Conservation (phyloP, 768 basidiomycete species). For the Tylopilus intermedius region DNA sequence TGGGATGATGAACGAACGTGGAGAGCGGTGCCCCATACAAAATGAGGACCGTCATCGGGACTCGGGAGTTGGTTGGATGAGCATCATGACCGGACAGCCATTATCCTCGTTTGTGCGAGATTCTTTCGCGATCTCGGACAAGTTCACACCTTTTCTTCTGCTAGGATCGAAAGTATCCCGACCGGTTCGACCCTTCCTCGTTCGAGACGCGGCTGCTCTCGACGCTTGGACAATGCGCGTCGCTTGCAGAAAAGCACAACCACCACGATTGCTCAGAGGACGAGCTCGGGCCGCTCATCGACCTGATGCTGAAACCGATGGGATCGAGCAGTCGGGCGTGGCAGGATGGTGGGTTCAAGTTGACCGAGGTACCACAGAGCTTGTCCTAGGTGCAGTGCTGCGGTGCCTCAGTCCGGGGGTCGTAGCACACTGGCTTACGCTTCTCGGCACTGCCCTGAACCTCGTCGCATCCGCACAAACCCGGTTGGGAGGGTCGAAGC, state of each 20-base stretch:
- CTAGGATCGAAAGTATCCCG: conserved; percentile 36
- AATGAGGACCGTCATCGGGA: conserved; percentile 43
- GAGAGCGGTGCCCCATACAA: conserved; percentile 69
- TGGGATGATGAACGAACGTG: conserved; percentile 72
- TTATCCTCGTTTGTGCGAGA: conserved; percentile 30
- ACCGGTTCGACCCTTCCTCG: conserved; percentile 65
- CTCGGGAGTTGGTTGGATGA: conserved; percentile 45
- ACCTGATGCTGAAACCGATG: conserved; percentile 83
- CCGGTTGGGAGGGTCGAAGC: conserved; percentile 36
- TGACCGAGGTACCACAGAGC: conserved; percentile 25
- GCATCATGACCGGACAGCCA: conserved; percentile 27
- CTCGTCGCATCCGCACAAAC: conserved; percentile 62
- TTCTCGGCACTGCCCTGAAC: conserved; percentile 66
- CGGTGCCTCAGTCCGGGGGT: conserved; percentile 76
- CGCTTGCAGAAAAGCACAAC: conserved; percentile 81
- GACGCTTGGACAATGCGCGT: conserved; percentile 61
- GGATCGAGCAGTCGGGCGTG: conserved; percentile 29
- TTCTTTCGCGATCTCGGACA: not conserved
- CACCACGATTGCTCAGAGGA: conserved; percentile 72
- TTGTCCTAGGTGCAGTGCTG: conserved; percentile 72
- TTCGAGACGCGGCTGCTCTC: conserved; percentile 81
- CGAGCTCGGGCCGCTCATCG: conserved; percentile 74
- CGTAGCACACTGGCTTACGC: conserved; percentile 62
- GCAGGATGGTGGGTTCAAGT: conserved; percentile 25
- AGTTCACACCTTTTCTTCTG: not conserved